Evolutionary conservation across 2,329 filamentous ascomycete genomes (phyloP).

Genomic region (Periconia sp.): DNA sequence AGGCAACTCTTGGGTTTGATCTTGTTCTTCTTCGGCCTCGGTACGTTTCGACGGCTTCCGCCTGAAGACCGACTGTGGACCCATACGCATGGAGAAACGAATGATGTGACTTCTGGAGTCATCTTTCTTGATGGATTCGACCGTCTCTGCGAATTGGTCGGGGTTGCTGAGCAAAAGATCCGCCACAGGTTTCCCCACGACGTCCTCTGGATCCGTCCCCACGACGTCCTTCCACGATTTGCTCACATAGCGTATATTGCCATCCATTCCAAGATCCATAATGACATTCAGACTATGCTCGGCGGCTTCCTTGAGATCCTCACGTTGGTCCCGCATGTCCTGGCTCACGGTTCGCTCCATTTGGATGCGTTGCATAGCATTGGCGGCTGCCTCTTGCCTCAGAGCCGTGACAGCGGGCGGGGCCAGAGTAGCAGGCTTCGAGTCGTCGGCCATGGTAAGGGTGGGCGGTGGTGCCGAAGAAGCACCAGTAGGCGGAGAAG

Average conservation of each 20-base stretch:
- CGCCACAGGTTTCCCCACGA: slow-evolving; percentile 76
- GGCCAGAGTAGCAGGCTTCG: slow-evolving; percentile 37
- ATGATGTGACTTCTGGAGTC: slow-evolving; percentile 87
- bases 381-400: slow-evolving; percentile 41
- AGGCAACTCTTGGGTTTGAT: slow-evolving; percentile 19
- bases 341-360: slow-evolving; percentile 73
- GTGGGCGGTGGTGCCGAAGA: background rate
- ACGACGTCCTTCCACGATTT: slow-evolving; percentile 94
- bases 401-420: slow-evolving; percentile 49
- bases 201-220: slow-evolving; percentile 71
- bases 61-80: slow-evolving; percentile 37
- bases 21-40: slow-evolving; percentile 27
- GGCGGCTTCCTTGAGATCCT: slow-evolving; percentile 91
- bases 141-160: slow-evolving; percentile 75
- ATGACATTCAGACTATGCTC: slow-evolving; percentile 97
- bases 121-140: slow-evolving; percentile 83
- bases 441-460: slow-evolving; percentile 31
- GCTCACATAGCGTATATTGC: slow-evolving; percentile 92
- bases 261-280: slow-evolving; percentile 87
- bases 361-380: slow-evolving; percentile 28
- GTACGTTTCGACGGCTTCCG: slow-evolving; percentile 28
- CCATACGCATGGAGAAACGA: slow-evolving; percentile 41
- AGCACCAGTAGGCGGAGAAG: background rate
- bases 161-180: slow-evolving; percentile 82
- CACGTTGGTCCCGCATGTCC: slow-evolving; percentile 88